These are phyloP conservation scores for Chytriomyces sp. DNA, from an alignment of 192 early-diverging fungal species.

Conservation along the genomic window DNA sequence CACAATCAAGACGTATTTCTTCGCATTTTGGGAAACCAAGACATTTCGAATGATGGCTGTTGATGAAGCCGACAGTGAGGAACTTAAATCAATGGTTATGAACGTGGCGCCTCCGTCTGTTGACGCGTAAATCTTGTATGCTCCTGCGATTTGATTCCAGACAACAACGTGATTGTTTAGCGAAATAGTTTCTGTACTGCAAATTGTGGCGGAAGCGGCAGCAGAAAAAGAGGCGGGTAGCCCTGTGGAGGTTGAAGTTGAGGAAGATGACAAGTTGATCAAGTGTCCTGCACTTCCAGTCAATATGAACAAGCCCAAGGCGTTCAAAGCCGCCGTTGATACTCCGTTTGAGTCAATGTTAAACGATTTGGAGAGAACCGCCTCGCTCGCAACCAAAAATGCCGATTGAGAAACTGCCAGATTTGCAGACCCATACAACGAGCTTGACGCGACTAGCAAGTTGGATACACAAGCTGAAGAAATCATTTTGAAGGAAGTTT, in stretches of 20 bases:
- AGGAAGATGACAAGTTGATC: not conserved
- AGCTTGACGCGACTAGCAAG: constrained; percentile 13
- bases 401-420: constrained; percentile 1
- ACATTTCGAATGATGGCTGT: constrained; percentile 10
- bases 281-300: not conserved
- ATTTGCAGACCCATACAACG: constrained; percentile 7
- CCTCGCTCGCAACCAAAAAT: not conserved
- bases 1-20: constrained; percentile 7
- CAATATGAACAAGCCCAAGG: not conserved
- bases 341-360: constrained; percentile 13
- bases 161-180: constrained; percentile 5
- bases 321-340: not conserved
- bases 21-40: not conserved
- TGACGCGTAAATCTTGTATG: not conserved
- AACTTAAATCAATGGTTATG: not conserved
- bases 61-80: not conserved
- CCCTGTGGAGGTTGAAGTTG: not conserved
- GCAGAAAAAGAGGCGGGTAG: not conserved
- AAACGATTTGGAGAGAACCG: not conserved
- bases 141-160: not conserved
- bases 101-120: constrained; percentile 11
- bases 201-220: not conserved
- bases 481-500: not conserved
- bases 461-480: constrained; percentile 10
- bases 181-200: not conserved